A percentile compares a stretch with the other conserved stretches of the same genome.
These are phyloP conservation scores for Lepidium africanum DNA, from an alignment of 345 rosid genomes.

Conservation along the genomic window DNA sequence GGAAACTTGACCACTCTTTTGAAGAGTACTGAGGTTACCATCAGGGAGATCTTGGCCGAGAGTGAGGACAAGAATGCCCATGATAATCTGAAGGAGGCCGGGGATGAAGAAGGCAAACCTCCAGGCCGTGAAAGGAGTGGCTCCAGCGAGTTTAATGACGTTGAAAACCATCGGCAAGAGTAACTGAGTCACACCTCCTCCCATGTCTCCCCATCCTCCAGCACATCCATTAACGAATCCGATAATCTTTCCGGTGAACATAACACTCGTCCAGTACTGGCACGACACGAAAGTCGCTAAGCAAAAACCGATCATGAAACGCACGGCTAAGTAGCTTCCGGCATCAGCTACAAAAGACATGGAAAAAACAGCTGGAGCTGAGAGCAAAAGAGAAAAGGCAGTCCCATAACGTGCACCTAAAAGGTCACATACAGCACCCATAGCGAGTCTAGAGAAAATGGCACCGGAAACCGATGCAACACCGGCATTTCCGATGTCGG, in stretches of 20 bases:
- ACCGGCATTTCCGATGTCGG: conserved; percentile 72
- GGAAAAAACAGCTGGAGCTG: conserved; percentile 76
- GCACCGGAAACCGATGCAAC: conserved; percentile 82
- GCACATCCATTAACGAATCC: conserved; percentile 85
- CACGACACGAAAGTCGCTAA: conserved; percentile 89
- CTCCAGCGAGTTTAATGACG: conserved; percentile 40
- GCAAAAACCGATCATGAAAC: conserved; percentile 92
- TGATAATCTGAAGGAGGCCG: conserved; percentile 49
- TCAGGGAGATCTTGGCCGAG: conserved; percentile 92
- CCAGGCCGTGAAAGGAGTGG: conserved; percentile 88
- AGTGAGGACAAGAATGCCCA: conserved; percentile 64
- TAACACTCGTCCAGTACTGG: conserved; percentile 84
- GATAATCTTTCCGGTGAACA: conserved; percentile 75
- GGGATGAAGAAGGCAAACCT: conserved; percentile 80
- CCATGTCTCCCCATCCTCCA: conserved; percentile 93
- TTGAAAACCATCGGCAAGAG: conserved; percentile 72
- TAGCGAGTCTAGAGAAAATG: conserved; percentile 69
- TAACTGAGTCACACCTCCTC: conserved; percentile 82
- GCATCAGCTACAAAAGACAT: conserved; percentile 65
- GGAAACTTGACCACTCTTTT: conserved; percentile 62
- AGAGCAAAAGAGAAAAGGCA: conserved; percentile 60
- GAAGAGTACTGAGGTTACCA: conserved; percentile 61
- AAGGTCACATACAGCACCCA: conserved; percentile 82
- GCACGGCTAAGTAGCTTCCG: conserved; percentile 51
- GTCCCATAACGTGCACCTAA: conserved; percentile 73